Base-by-base conservation (phyloP, 139 green algal species). In the Bryopsis sp. region DNA sequence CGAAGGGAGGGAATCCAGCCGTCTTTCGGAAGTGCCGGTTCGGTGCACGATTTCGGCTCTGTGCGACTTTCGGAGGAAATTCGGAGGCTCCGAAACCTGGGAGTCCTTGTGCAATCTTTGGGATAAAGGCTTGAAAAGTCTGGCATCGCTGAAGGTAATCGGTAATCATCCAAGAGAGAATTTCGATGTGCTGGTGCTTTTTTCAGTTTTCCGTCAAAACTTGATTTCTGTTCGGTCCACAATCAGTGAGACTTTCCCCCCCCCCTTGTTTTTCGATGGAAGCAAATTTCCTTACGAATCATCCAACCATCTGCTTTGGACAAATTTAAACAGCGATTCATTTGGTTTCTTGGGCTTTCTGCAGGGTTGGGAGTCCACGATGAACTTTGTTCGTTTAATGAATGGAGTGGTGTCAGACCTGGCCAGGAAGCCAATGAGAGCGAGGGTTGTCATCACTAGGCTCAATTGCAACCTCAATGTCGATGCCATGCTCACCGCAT, bases 361-460 rank as follows among this genome's bases (percentile, higher is more conserved):
- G 11, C 15, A 50, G 31, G 58, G 58, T 31, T 39, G 22, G 29
- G 28, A 15, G 4, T 65, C 7, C 31, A 39, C 28, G 7, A 4
- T 69, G 3, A 37, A 54, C 29, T 69, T 69, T n/a, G 38, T 7
- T 19, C 4, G n/a, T 37, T 35, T 69, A 28, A 69, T 69, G 62
- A 54, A 69, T 19, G 39, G 22, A 3, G 11, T 4, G 6, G 39
- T 69, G 7, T 35, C 35, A 8, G 4, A 26, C 33, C 37, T 69
- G 15, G 39, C 62, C 31, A 26, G 31, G 24, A 69, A 69, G 62
- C 62, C 62, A 32, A 36, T 69, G 6, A 35, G 62, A n/a, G 35
- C 39, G 26, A 11, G 43, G 3, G 48, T 35, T 35, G 31, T 35
- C 3, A 34, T 69, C 19, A 69, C 37, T 33, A 11, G 37, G 35